A percentile compares a stretch with the other conserved stretches of the same genome.
Conservation (phyloP, 2,329 filamentous ascomycete species). For the Monosporascus sp. region DNA sequence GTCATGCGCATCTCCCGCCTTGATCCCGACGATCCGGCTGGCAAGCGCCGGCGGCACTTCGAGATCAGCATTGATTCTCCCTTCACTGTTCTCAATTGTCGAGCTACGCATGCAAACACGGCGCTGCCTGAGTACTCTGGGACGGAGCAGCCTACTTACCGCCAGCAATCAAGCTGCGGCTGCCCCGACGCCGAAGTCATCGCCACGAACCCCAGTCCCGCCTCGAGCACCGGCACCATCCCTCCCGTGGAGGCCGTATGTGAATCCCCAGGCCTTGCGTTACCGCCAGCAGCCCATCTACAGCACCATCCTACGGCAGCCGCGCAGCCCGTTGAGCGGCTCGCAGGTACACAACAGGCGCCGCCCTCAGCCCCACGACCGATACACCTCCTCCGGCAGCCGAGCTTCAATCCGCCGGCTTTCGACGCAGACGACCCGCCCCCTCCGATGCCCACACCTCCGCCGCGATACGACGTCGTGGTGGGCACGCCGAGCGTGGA, state of each 20-base stretch:
- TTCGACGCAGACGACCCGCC: constrained; percentile 79
- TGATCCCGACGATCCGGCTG: constrained; percentile 68
- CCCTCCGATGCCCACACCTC: constrained; percentile 65
- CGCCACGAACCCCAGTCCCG: constrained; percentile 59
- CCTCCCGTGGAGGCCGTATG: constrained; percentile 30
- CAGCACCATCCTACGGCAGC: constrained; percentile 23
- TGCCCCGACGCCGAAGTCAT: constrained; percentile 44
- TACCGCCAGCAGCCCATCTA: constrained; percentile 55
- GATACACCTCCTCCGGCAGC: constrained; percentile 76
- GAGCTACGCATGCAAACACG: constrained; percentile 86
- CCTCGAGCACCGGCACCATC: constrained; percentile 51
- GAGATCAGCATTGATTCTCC: constrained; percentile 96
- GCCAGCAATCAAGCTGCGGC: constrained; percentile 44
- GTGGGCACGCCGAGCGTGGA: constrained; percentile 64
- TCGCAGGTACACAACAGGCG: constrained; percentile 17
- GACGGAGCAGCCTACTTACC: constrained; percentile 46
- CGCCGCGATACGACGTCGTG: constrained; percentile 77
- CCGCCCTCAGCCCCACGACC: constrained; percentile 65
- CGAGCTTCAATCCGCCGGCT: constrained; percentile 81
- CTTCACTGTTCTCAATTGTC: constrained; percentile 88
- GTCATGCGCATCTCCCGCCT: constrained; percentile 86
- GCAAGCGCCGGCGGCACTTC: constrained; percentile 75
- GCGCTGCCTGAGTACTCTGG: constrained; percentile 71
- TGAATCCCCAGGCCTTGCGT: constrained; percentile 28
- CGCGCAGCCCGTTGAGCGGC: constrained; percentile 21